A percentile compares a stretch with the other conserved stretches of the same genome.
phyloP scores from a whole-genome alignment of 73 alveolate genomes.

The Blepharisma japonicum region DNA sequence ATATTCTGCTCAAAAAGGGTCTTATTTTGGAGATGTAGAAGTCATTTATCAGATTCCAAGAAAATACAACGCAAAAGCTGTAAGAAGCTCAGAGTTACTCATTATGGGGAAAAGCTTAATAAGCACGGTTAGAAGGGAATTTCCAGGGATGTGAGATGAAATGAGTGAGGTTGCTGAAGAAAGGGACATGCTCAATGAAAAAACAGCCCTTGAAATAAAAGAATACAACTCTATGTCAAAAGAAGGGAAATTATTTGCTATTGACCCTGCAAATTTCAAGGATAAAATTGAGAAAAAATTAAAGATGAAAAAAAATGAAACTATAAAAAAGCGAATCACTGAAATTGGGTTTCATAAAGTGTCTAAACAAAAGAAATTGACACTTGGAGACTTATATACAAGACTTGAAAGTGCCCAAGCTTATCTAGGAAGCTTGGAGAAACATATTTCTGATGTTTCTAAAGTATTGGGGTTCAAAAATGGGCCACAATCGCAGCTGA shows the following conservation, averaged over 20 bases:
- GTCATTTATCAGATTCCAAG: slow-evolving; percentile 44
- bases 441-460: too few relatives aligned
- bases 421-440: too few relatives aligned
- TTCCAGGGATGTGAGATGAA: slow-evolving; percentile 43
- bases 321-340: too few relatives aligned
- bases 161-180: slow-evolving; percentile 45
- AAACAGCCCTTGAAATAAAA: neutral
- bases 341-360: too few relatives aligned
- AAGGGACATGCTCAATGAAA: slow-evolving; percentile 25
- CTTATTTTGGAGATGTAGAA: slow-evolving; percentile 81
- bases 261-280: neutral
- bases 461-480: too few relatives aligned
- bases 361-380: too few relatives aligned
- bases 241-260: neutral
- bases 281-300: neutral
- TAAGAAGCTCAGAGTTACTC: slow-evolving; percentile 39
- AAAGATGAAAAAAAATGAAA: too few relatives aligned
- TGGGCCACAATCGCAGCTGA: too few relatives aligned
- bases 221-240: neutral
- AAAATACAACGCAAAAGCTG: slow-evolving; percentile 33
- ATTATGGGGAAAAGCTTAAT: slow-evolving; percentile 32
- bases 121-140: slow-evolving; percentile 34
- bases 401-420: too few relatives aligned
- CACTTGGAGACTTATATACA: too few relatives aligned
- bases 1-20: slow-evolving; percentile 65